Evolutionary conservation across 768 basidiomycete genomes (phyloP), one percentile per base, ranked within the genome.

Genomic region (Macrolepiota fuliginosa): DNA sequence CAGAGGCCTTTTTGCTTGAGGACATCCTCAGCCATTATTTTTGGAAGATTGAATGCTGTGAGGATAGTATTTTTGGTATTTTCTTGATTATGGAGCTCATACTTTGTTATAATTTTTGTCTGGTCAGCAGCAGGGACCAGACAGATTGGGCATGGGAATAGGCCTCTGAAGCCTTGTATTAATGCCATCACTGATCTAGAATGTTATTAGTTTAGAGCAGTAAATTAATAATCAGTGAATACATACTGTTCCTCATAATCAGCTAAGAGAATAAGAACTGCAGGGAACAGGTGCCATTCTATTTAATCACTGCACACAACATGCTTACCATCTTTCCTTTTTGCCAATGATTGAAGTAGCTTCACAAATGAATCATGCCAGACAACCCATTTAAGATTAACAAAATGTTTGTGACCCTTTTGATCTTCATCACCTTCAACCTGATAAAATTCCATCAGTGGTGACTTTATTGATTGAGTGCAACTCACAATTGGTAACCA

Each of bases 221-320:
- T 39, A 15, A 39, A 39, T 39, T n/a, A n/a, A 39, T 39, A 11
- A 15, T 39, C 37, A 39, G 11, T 39, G 37, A 25, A 35, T 42
- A 54, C 76, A 25, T 71, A 82, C 81, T 77, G 75, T 70, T 83
- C 79, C 62, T 82, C 74, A 56, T 79, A 82, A 56, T 82, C 78
- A 4, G 74, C 72, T 6, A 73, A 76, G 1, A 79, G 63, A 2
- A 80, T 77, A 0, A 78, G 35, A 19, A 82, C 67, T 6, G 75
- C 27, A 1, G 77, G 78, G 32, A 70, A 81, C 0, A 82, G 45
- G 12, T 42, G 63, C 0, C 68, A 71, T 2, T 25, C 1, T 12
- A 75, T 62, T 3, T 65, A 64, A 63, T 68, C 67, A 2, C 56
- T 65, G 37, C 67, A 68, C 22, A 53, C 39, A 12, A 58, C 32